Base-by-base conservation (phyloP, 2,329 filamentous ascomycete species). In the Ophiostoma angusticollis region DNA sequence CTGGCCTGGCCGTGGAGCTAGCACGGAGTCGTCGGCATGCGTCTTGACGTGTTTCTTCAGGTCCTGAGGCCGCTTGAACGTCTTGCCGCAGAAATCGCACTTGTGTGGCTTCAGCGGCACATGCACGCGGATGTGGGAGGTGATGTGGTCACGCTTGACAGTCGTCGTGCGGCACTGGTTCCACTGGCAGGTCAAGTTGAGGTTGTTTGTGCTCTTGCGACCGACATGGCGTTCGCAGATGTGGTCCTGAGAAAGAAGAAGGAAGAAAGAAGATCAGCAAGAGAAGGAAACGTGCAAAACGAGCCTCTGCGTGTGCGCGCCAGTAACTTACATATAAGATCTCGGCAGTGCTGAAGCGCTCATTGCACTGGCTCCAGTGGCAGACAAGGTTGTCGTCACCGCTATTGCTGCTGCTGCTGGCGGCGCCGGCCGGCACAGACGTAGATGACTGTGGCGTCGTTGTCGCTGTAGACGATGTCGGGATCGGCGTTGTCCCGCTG, bases 41-140 rank as follows among this genome's bases (percentile, higher is more conserved):
- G 89, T 96, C 78, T 96, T 98, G 62, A 96, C 86, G 59, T 98
- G 91, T 69, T 98, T 98, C 77, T 98, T 96, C 53, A 98, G 62
- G 67, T 98, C 91, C 65, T 98, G 91, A 3, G 91, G 91, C 24
- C 91, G 83, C 75, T 98, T 98, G 73, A 98, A 98, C 2, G 87
- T 87, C 69, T 98, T 98, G 57, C 85, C 85, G 57, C 91, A 98
- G 64, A 95, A 93, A 58, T 95, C 87, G 61, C 91, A 98, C 64
- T 95, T 96, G 68, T 98, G 91, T 50, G 91, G 91, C 72, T 98
- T 98, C 45, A 98, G 69, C 1, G 91, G 91, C n/a, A 98, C 89
- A 59, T 98, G 91, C 39, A 96, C 91, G 48, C 91, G 84, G 53
- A 98, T 95, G 63, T 98, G 91, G 36, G 91, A 96, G 36, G 91